phyloP scores from a whole-genome alignment of 2,329 filamentous ascomycete species.

The Herpotrichia juniperi region DNA sequence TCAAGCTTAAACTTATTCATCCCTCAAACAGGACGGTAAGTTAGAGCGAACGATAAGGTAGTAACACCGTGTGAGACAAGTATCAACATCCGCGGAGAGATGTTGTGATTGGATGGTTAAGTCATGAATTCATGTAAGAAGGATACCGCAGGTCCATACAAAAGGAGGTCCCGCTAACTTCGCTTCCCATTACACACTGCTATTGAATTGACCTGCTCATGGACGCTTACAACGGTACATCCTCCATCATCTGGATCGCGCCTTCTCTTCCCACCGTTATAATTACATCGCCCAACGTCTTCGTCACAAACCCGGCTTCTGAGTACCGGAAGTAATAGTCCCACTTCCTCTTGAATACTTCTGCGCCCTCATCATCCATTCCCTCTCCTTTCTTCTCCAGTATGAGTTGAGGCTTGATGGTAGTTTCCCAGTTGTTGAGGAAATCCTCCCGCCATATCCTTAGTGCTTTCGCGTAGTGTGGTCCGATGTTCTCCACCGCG shows the following conservation, averaged over 20 bases:
- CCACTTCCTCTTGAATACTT: constrained; percentile 75
- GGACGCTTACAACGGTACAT: constrained; percentile 66
- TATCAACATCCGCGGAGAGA: too few relatives aligned
- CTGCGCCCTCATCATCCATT: constrained; percentile 67
- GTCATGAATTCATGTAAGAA: too few relatives aligned
- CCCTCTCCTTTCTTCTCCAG: constrained; percentile 64
- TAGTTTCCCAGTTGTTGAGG: constrained; percentile 63
- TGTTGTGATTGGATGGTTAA: too few relatives aligned
- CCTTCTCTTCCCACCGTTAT: constrained; percentile 72
- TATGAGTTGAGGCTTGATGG: constrained; percentile 66
- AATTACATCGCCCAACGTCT: constrained; percentile 74
- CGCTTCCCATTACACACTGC: too few relatives aligned
- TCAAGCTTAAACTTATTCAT: too few relatives aligned
- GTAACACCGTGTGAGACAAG: too few relatives aligned
- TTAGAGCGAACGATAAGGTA: too few relatives aligned
- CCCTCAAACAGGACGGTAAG: too few relatives aligned
- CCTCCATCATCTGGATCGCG: constrained; percentile 71
- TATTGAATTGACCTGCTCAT: too few relatives aligned
- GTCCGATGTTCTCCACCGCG: constrained; percentile 72
- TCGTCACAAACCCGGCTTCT: constrained; percentile 74
- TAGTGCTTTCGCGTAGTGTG: constrained; percentile 73
- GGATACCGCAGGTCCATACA: too few relatives aligned
- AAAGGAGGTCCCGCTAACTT: too few relatives aligned
- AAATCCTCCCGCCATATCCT: constrained; percentile 73
- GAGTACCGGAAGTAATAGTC: constrained; percentile 80